Evolutionary conservation across 495 filamentous ascomycete species (phyloP).

Genomic region (Aspergillus wentii): DNA sequence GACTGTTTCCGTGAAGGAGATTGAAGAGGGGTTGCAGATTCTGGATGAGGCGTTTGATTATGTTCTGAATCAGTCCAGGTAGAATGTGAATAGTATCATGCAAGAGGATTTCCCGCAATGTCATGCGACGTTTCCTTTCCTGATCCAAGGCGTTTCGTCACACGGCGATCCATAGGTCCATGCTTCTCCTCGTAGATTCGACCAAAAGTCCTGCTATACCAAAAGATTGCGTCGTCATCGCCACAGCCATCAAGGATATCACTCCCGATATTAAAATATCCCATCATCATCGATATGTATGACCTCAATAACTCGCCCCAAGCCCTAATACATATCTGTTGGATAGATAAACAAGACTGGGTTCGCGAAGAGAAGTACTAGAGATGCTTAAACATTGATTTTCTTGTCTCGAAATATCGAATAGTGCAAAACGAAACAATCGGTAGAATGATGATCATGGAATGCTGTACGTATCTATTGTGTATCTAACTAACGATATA

Average conservation of each 20-base stretch:
- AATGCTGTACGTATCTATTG: no score
- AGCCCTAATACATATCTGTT: no score
- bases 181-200: slow-evolving; percentile 3
- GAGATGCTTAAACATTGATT: no score
- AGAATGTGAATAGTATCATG: no score
- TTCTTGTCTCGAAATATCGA: no score
- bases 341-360: no score
- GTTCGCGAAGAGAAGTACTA: no score
- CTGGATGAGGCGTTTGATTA: slow-evolving; percentile 41
- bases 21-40: slow-evolving; percentile 41
- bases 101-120: no score
- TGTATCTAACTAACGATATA: no score
- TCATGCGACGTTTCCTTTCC: no score
- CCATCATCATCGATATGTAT: slow-evolving; percentile 1
- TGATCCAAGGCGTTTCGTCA: slow-evolving; percentile 6
- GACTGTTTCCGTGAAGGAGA: slow-evolving; percentile 45
- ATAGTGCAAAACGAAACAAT: no score
- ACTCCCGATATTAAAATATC: slow-evolving; percentile 1
- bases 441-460: no score
- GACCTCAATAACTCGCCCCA: slow-evolving; percentile 5
- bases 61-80: slow-evolving; percentile 15
- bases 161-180: slow-evolving; percentile 6
- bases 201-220: slow-evolving; percentile 8
- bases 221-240: slow-evolving; percentile 1
- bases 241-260: slow-evolving; percentile 2